Conservation (phyloP, 2,329 filamentous ascomycete genomes). For the Berkeleyomyces basicola region DNA sequence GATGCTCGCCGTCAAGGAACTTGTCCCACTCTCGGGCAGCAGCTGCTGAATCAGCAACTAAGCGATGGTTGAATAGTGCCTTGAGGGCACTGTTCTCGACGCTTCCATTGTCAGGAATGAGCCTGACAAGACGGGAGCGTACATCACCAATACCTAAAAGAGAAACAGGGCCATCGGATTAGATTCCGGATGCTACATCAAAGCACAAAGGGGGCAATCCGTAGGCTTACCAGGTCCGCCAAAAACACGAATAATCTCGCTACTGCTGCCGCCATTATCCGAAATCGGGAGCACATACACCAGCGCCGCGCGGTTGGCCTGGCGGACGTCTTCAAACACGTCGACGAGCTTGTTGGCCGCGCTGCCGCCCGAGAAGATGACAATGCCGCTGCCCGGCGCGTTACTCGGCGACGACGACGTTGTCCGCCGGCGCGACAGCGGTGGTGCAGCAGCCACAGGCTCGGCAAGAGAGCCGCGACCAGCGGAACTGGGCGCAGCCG, state of each 20-base stretch:
- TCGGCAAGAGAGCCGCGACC: not conserved
- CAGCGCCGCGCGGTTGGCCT: slow-evolving; percentile 49
- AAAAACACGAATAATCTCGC: slow-evolving; percentile 84
- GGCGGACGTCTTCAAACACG: slow-evolving; percentile 54
- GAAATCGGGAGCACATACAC: slow-evolving; percentile 89
- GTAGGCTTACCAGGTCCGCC: slow-evolving; percentile 59
- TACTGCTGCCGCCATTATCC: slow-evolving; percentile 89
- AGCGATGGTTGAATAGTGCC: slow-evolving; percentile 70
- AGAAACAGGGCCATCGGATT: not conserved
- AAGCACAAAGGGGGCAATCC: not conserved
- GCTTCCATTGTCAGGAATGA: slow-evolving; percentile 54
- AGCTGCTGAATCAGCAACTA: slow-evolving; percentile 39
- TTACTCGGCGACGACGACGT: not conserved
- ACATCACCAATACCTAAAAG: slow-evolving; percentile 39
- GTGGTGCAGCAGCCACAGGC: not conserved
- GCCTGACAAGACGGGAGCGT: slow-evolving; percentile 56
- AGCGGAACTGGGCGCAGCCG: not conserved
- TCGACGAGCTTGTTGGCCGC: slow-evolving; percentile 92
- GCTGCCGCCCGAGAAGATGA: slow-evolving; percentile 81
- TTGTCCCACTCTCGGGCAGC: slow-evolving; percentile 73
- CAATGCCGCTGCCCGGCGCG: slow-evolving; percentile 35
- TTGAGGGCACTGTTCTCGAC: slow-evolving; percentile 60
- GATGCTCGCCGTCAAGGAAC: slow-evolving; percentile 68
- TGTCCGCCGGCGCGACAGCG: not conserved
- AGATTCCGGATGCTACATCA: slow-evolving; percentile 20